Conservation (phyloP, 768 basidiomycete species). For the Mycena latifolia region DNA sequence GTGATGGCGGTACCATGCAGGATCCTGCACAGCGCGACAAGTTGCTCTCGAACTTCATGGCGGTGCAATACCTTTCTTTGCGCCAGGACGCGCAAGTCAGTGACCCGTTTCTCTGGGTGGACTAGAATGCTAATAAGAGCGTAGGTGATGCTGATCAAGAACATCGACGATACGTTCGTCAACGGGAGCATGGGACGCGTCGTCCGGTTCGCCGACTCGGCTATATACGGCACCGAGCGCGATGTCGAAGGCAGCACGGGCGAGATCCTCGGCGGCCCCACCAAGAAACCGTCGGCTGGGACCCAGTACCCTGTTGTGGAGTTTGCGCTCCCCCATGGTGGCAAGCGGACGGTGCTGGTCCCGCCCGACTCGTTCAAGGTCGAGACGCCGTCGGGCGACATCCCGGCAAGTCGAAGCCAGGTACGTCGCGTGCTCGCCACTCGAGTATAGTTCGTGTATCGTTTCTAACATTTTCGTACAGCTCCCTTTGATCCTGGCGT, state of each 20-base stretch:
- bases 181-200: slow-evolving; percentile 95
- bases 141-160: slow-evolving; percentile 96
- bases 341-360: slow-evolving; percentile 67
- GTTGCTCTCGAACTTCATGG: slow-evolving; percentile 93
- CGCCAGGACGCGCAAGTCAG: slow-evolving; percentile 72
- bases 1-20: slow-evolving; percentile 71
- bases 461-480: slow-evolving; percentile 44
- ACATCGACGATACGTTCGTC: slow-evolving; percentile 89
- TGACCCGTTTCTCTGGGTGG: neutral
- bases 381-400: slow-evolving; percentile 87
- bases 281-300: too few species aligned
- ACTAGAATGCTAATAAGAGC: slow-evolving; percentile 41
- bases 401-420: slow-evolving; percentile 85
- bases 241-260: slow-evolving; percentile 43
- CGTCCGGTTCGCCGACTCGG: slow-evolving; percentile 75
- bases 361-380: slow-evolving; percentile 85
- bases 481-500: slow-evolving; percentile 90
- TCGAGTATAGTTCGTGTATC: neutral
- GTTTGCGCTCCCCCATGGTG: slow-evolving; percentile 74
- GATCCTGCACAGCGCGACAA: slow-evolving; percentile 75
- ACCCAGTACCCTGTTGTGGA: slow-evolving; percentile 76
- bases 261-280: slow-evolving; percentile 41
- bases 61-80: slow-evolving; percentile 74
- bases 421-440: slow-evolving; percentile 54
- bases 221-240: slow-evolving; percentile 56